phyloP scores from a whole-genome alignment of 306 rosid species.

The Parietaria judaica region DNA sequence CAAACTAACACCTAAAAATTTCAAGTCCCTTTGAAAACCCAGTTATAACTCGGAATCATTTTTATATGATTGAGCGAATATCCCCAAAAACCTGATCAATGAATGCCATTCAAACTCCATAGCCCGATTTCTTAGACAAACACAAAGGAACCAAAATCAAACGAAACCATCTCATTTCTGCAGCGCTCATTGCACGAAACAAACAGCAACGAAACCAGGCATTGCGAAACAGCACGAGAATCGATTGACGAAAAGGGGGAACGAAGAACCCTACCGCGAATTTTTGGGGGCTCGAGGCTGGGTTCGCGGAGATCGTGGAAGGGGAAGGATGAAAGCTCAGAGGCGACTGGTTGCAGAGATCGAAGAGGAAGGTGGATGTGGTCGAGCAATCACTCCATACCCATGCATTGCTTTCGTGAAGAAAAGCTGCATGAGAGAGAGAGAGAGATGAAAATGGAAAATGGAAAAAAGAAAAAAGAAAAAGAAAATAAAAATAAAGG shows the following conservation, averaged over 20 bases:
- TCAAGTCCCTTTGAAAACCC: no score
- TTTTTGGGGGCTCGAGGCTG: conserved; percentile 28
- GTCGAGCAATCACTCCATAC: conserved; percentile 24
- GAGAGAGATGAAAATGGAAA: conserved; percentile 18
- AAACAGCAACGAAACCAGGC: not conserved
- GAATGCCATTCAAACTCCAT: no score
- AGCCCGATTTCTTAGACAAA: no score
- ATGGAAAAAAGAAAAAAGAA: not conserved
- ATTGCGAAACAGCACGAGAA: not conserved
- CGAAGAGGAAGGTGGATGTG: conserved; percentile 2
- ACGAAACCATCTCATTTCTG: not conserved
- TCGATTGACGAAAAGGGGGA: conserved; percentile 14
- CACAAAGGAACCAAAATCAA: no score
- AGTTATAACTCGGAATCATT: no score
- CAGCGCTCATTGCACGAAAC: not conserved
- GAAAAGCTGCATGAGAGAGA: conserved; percentile 47
- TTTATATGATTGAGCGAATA: no score
- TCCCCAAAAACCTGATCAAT: no score
- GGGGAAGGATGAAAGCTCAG: conserved; percentile 28
- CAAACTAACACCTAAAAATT: no score
- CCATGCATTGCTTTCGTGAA: conserved; percentile 35
- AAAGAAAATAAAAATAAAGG: not conserved
- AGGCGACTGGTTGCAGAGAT: conserved; percentile 15
- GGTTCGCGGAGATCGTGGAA: conserved; percentile 45
- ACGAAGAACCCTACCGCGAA: conserved; percentile 35